A percentile compares a stretch with the other conserved stretches of the same genome.
These are phyloP conservation scores for Citrus medica DNA, from an alignment of 345 rosid species.

Conservation along the genomic window DNA sequence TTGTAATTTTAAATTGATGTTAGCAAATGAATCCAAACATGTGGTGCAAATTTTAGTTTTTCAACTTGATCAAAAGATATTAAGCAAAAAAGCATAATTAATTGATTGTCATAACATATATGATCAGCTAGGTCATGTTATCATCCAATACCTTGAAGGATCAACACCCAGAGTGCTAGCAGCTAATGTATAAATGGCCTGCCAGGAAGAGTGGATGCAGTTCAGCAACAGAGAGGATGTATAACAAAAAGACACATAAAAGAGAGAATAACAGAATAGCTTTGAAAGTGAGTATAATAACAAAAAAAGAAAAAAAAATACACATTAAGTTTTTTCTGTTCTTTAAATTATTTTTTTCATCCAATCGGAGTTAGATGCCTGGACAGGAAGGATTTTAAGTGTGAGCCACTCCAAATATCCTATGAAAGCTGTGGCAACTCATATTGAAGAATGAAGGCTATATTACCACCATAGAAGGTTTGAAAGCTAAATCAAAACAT, in stretches of 20 bases:
- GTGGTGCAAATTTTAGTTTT: background rate
- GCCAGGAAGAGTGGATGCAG: constrained; percentile 17
- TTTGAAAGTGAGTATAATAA: background rate
- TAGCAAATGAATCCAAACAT: background rate
- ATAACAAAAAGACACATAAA: background rate
- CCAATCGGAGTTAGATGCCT: background rate
- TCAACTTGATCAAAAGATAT: background rate
- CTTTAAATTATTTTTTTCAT: too few relatives aligned
- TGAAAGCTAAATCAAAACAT: background rate
- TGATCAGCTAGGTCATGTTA: background rate
- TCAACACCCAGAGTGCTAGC: constrained; percentile 88
- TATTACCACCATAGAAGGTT: too few relatives aligned
- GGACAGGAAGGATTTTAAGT: background rate
- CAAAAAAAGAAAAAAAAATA: background rate
- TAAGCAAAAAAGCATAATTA: background rate
- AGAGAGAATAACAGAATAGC: background rate
- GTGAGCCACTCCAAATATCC: background rate
- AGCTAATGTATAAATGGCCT: constrained; percentile 88
- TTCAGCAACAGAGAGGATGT: background rate
- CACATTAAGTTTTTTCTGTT: background rate
- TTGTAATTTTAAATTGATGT: background rate
- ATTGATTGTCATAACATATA: background rate
- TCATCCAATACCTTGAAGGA: constrained; percentile 62
- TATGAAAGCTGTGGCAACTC: background rate
- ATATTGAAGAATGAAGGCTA: background rate